phyloP scores from a whole-genome alignment of 371 early-diverging fungal genomes.

The Actinomortierella wolfii region DNA sequence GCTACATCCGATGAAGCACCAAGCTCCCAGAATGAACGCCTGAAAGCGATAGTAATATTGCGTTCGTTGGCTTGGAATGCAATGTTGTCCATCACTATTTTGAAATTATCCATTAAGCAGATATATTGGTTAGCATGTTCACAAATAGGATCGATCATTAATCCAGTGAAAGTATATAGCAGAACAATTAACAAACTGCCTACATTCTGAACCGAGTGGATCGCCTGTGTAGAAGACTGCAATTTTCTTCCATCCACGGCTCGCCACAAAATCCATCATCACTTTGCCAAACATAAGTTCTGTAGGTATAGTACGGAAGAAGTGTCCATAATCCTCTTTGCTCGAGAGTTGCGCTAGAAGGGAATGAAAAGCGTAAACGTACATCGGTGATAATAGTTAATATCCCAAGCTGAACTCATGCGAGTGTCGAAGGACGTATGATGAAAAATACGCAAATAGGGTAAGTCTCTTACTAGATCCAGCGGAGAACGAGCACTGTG shows the following conservation, averaged over 20 bases:
- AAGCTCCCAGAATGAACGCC: conserved; percentile 52
- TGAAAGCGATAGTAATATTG: conserved; percentile 50
- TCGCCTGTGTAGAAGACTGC: conserved; percentile 60
- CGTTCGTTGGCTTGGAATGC: conserved; percentile 48
- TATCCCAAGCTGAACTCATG: neutral
- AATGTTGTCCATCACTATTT: conserved; percentile 55
- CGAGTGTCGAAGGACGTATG: neutral
- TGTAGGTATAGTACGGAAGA: conserved; percentile 63
- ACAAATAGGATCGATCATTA: too few relatives aligned
- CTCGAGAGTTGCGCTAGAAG: conserved; percentile 56
- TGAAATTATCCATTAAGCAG: neutral
- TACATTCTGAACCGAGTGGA: conserved; percentile 59
- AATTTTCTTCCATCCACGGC: conserved; percentile 58
- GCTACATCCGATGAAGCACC: conserved; percentile 53
- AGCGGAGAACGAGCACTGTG: conserved; percentile 67
- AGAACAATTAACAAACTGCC: neutral
- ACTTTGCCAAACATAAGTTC: conserved; percentile 57
- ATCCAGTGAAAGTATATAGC: neutral
- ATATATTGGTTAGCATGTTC: too few relatives aligned
- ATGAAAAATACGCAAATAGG: conserved; percentile 1
- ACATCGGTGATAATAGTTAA: neutral
- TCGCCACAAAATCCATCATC: conserved; percentile 55
- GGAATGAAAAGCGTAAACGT: neutral
- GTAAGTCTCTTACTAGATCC: conserved; percentile 51
- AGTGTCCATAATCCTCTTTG: conserved; percentile 60